phyloP scores from a whole-genome alignment of 768 basidiomycete species.

The Russula virescens region DNA sequence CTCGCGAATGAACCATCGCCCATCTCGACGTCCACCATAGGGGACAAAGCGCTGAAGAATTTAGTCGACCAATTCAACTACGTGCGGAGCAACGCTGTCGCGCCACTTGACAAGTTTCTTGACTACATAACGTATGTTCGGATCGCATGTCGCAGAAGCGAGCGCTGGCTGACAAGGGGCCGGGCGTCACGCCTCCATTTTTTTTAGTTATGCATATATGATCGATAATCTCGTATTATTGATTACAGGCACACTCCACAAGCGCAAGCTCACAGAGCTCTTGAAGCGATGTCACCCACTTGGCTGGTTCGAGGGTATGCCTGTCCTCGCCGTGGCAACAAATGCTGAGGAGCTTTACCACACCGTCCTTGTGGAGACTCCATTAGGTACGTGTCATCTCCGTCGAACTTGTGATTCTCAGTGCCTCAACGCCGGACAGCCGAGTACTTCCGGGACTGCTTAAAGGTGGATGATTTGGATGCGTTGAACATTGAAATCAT shows the following conservation, averaged over 20 bases:
- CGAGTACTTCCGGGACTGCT: slow-evolving; percentile 94
- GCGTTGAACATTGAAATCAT: slow-evolving; percentile 99
- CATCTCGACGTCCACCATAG: slow-evolving; percentile 88
- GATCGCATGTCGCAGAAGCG: background rate
- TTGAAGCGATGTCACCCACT: slow-evolving; percentile 95
- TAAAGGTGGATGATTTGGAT: slow-evolving; percentile 93
- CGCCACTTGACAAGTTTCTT: slow-evolving; percentile 85
- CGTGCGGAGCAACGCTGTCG: slow-evolving; percentile 83
- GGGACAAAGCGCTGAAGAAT: slow-evolving; percentile 93
- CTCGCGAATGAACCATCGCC: slow-evolving; percentile 94
- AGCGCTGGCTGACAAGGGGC: slow-evolving; percentile 1
- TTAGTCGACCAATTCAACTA: slow-evolving; percentile 98
- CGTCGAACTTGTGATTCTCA: background rate
- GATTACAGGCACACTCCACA: slow-evolving; percentile 95
- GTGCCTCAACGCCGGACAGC: slow-evolving; percentile 40
- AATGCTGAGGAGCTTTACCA: slow-evolving; percentile 98
- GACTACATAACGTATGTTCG: slow-evolving; percentile 92
- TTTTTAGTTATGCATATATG: slow-evolving; percentile 90
- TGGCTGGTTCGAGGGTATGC: slow-evolving; percentile 97
- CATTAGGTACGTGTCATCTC: slow-evolving; percentile 65
- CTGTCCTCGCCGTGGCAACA: slow-evolving; percentile 96
- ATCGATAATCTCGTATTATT: slow-evolving; percentile 98
- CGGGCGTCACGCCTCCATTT: background rate
- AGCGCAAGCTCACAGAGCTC: slow-evolving; percentile 95
- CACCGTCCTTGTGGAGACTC: slow-evolving; percentile 95